These are phyloP conservation scores for Dimocarpus longan DNA, from an alignment of 345 rosid genomes.

Conservation along the genomic window DNA sequence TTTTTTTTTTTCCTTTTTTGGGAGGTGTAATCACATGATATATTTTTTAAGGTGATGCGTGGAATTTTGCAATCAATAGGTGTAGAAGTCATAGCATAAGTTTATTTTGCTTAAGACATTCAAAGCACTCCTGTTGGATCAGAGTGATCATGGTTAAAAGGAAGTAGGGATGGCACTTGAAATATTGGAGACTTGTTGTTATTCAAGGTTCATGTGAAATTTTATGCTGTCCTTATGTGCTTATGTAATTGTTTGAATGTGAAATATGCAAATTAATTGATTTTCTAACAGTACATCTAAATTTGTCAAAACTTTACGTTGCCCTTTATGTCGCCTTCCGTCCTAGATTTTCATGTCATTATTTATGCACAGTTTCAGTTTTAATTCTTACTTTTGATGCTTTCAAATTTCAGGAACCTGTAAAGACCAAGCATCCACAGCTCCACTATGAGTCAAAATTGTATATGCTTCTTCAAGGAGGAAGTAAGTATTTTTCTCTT, in stretches of 20 bases:
- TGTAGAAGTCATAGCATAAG: background rate
- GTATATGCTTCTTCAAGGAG: constrained; percentile 90
- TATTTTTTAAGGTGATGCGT: background rate
- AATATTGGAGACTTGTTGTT: background rate
- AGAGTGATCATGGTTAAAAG: background rate
- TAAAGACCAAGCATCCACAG: constrained; percentile 87
- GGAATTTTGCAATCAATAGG: background rate
- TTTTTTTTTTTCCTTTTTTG: background rate
- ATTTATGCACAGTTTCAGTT: background rate
- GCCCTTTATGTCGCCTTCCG: constrained; percentile 7
- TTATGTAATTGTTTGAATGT: background rate
- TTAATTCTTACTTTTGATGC: background rate
- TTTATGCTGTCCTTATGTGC: background rate
- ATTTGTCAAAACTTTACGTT: background rate
- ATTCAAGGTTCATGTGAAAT: background rate
- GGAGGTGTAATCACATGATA: too few relatives aligned
- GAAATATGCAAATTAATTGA: background rate
- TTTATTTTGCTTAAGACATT: background rate
- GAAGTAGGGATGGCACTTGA: background rate
- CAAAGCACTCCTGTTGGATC: background rate
- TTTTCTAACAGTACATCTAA: background rate
- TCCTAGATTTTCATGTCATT: background rate
- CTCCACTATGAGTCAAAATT: constrained; percentile 87
- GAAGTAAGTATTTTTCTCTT: constrained; percentile 58
- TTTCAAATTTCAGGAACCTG: constrained; percentile 61